Percentiles rank a stretch among this genome's conserved stretches.
phyloP scores from a whole-genome alignment of 2,329 filamentous ascomycete genomes.

The Phialophora tarda region DNA sequence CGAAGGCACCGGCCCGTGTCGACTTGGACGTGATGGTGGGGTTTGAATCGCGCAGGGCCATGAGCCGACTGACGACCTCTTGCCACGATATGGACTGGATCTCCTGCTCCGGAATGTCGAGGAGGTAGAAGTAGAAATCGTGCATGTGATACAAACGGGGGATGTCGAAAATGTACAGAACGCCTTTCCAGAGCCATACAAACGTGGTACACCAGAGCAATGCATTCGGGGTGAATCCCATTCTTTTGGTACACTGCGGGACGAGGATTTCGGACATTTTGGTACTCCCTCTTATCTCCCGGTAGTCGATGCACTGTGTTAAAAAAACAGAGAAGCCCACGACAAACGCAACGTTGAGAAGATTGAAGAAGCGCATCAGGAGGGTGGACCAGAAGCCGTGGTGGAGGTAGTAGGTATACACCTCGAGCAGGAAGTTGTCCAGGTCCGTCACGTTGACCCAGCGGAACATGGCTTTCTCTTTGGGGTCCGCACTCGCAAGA shows the following conservation, averaged over 20 bases:
- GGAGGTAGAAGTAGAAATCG: slow-evolving; percentile 81
- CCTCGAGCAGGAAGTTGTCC: slow-evolving; percentile 82
- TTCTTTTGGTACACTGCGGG: slow-evolving; percentile 73
- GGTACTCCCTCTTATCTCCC: slow-evolving; percentile 67
- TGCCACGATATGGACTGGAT: slow-evolving; percentile 97
- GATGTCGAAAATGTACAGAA: slow-evolving; percentile 75
- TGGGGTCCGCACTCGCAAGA: slow-evolving; percentile 59
- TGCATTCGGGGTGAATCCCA: slow-evolving; percentile 77
- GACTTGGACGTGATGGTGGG: slow-evolving; percentile 75
- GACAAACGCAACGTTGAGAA: slow-evolving; percentile 82
- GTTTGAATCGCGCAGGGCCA: slow-evolving; percentile 82
- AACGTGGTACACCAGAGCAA: slow-evolving; percentile 83
- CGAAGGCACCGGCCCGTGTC: slow-evolving; percentile 64
- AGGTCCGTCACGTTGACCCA: slow-evolving; percentile 92
- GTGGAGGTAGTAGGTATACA: slow-evolving; percentile 84
- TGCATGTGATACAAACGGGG: slow-evolving; percentile 76
- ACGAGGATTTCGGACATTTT: slow-evolving; percentile 65
- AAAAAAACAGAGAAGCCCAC: slow-evolving; percentile 82
- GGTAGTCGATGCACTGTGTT: slow-evolving; percentile 83
- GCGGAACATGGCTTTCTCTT: slow-evolving; percentile 84
- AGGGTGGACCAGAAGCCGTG: slow-evolving; percentile 86
- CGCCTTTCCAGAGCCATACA: slow-evolving; percentile 80
- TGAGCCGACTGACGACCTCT: slow-evolving; percentile 82
- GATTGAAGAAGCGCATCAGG: slow-evolving; percentile 71
- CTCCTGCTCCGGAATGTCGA: slow-evolving; percentile 82